These are phyloP conservation scores for Suhomyces panamericanus DNA, from an alignment of 1,139 yeast species.

Conservation along the genomic window DNA sequence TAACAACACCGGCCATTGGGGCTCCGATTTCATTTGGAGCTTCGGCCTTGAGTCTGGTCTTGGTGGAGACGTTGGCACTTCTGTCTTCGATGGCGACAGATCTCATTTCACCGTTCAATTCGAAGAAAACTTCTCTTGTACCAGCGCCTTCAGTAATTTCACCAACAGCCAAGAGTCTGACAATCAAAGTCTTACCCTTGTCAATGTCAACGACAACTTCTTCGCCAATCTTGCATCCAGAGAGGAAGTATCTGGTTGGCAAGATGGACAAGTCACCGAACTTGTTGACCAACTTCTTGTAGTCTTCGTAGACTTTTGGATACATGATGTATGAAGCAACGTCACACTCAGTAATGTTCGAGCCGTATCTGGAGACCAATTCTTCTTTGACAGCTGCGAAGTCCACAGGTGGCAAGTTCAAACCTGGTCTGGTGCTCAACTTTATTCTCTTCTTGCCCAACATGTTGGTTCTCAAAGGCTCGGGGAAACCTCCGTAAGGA, in stretches of 20 bases:
- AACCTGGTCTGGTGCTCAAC: conserved; percentile 87
- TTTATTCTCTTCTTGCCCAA: conserved; percentile 84
- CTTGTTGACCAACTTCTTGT: conserved; percentile 67
- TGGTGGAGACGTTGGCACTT: conserved; percentile 78
- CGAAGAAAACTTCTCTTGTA: conserved; percentile 93
- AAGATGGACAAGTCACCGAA: conserved; percentile 92
- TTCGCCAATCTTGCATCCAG: conserved; percentile 84
- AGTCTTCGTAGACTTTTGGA: conserved; percentile 94
- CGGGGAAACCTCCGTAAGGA: conserved; percentile 99
- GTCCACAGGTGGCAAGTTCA: conserved; percentile 80
- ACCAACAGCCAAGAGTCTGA: conserved; percentile 91
- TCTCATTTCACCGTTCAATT: conserved; percentile 97
- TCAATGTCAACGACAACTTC: conserved; percentile 89
- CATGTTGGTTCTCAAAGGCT: conserved; percentile 89
- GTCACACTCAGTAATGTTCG: conserved; percentile 73
- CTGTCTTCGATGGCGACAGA: conserved; percentile 90
- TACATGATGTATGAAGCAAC: conserved; percentile 96
- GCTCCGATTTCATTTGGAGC: conserved; percentile 95
- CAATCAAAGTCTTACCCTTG: conserved; percentile 89
- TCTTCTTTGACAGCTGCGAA: conserved; percentile 70
- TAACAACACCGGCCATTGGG: conserved; percentile 99
- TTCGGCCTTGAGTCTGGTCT: conserved; percentile 89
- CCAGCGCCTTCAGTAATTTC: conserved; percentile 86
- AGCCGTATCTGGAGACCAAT: conserved; percentile 61
- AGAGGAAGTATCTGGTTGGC: conserved; percentile 88